These are phyloP conservation scores for Populus alba DNA, from an alignment of 345 rosid genomes.

Conservation along the genomic window DNA sequence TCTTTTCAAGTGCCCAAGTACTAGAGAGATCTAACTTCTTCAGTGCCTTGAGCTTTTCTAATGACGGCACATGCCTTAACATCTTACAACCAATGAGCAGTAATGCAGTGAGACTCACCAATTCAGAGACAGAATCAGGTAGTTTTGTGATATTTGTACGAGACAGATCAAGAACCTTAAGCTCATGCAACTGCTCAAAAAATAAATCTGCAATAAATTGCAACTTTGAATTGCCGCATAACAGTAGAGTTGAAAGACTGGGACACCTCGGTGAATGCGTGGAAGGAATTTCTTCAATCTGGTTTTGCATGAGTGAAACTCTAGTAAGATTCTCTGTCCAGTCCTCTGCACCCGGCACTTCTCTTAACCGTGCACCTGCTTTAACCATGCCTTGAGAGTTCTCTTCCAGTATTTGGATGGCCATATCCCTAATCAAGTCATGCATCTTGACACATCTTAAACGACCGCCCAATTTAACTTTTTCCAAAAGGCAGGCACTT, in stretches of 20 bases:
- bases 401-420: background rate
- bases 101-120: too few species aligned
- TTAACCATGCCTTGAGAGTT: constrained; percentile 2
- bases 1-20: too few species aligned
- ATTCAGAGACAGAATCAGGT: too few species aligned
- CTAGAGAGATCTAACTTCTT: too few species aligned
- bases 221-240: background rate
- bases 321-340: constrained; percentile 18
- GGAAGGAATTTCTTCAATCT: background rate
- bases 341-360: background rate
- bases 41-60: too few species aligned
- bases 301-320: background rate
- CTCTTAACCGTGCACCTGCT: too few species aligned
- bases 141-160: fast-evolving
- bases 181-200: too few species aligned
- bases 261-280: background rate
- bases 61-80: too few species aligned
- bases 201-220: too few species aligned
- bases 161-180: too few species aligned
- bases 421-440: constrained; percentile 18
- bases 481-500: background rate
- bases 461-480: too few species aligned
- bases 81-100: fast-evolving
- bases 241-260: background rate
- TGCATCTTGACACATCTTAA: background rate